Percentiles rank a stretch among this genome's conserved stretches.
These are phyloP conservation scores for Kregervanrija delftensis DNA, from an alignment of 805 yeast genomes.

Conservation along the genomic window DNA sequence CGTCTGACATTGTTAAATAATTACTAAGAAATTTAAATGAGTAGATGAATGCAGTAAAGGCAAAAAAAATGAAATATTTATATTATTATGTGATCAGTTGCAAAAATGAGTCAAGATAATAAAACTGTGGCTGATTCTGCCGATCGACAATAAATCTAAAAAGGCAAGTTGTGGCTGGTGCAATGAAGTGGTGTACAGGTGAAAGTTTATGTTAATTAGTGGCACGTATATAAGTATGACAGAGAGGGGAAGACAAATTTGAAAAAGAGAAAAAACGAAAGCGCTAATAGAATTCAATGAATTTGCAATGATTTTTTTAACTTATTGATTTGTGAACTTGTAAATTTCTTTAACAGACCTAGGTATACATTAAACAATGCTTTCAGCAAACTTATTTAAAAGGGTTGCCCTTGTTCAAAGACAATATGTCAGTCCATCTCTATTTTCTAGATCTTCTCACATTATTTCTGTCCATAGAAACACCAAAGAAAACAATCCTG, in stretches of 20 bases:
- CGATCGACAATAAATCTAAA: not conserved
- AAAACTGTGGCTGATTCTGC: no score
- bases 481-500: constrained; percentile 57
- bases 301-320: not conserved
- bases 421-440: no score
- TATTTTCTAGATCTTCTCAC: constrained; percentile 19
- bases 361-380: no score
- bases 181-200: constrained; percentile 1
- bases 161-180: not conserved
- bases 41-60: not conserved
- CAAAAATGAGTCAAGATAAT: no score
- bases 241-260: constrained; percentile 1
- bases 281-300: not conserved
- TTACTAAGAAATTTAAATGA: not conserved
- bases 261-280: no score
- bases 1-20: not conserved
- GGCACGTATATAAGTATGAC: not conserved
- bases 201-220: not conserved
- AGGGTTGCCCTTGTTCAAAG: no score
- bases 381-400: no score
- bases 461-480: constrained; percentile 63
- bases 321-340: no score
- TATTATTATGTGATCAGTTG: no score
- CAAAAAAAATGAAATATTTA: not conserved
- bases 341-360: no score